Evolutionary conservation across 2,329 filamentous ascomycete species (phyloP).

Genomic region (Fusarium sp.): DNA sequence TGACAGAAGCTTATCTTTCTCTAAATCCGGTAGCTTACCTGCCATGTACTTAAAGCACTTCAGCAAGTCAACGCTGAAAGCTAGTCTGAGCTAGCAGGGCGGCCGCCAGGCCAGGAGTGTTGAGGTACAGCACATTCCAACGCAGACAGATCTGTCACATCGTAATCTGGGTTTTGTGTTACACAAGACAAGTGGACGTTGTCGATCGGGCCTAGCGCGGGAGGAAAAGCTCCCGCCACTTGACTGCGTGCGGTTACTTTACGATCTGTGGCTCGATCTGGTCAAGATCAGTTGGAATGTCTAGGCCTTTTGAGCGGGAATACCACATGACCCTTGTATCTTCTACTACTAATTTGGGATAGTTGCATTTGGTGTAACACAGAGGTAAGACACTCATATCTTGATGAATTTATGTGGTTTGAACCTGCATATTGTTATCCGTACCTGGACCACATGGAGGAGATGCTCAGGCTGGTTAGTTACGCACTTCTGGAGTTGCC

Average conservation of each 20-base stretch:
- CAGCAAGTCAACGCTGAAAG: too few relatives aligned
- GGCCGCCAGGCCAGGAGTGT: not conserved
- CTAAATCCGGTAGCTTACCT: not conserved
- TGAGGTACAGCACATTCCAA: slow-evolving; percentile 1
- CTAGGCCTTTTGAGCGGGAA: not conserved
- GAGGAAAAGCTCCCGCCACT: not conserved
- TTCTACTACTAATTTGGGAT: not conserved
- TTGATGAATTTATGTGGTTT: too few relatives aligned
- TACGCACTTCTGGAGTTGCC: too few relatives aligned
- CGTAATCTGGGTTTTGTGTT: not conserved
- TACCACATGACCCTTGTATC: not conserved
- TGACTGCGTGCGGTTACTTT: slow-evolving; percentile 10
- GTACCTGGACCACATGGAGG: not conserved
- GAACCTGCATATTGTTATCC: not conserved
- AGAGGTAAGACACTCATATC: not conserved
- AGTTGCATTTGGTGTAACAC: not conserved
- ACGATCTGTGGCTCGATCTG: not conserved
- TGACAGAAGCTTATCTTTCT: slow-evolving; percentile 20
- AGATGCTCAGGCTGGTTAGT: too few relatives aligned
- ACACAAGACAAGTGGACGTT: not conserved
- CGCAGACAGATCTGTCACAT: not conserved
- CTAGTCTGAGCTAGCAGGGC: not conserved
- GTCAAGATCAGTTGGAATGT: not conserved
- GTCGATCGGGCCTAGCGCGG: not conserved
- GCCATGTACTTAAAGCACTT: not conserved